Percentiles rank a stretch among this genome's conserved stretches.
These are phyloP conservation scores for Penicillium argentinense DNA, from an alignment of 495 filamentous ascomycete species.

Conservation along the genomic window DNA sequence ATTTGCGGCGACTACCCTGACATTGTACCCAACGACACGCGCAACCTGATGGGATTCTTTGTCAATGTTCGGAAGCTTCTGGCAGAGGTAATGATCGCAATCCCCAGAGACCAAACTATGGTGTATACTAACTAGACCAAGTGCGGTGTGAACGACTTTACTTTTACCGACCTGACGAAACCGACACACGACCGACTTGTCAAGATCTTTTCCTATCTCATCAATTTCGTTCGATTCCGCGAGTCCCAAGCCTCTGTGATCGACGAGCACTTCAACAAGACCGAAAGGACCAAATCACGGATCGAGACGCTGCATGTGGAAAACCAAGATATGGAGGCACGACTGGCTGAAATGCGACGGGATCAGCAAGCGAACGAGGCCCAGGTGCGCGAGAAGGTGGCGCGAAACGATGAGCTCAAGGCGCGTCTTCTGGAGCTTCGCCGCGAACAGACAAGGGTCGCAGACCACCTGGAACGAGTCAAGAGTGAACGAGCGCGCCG, in stretches of 20 bases:
- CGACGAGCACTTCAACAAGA: conserved; percentile 87
- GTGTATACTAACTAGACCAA: conserved; percentile 15
- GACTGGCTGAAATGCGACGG: conserved; percentile 76
- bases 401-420: conserved; percentile 82
- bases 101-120: background rate
- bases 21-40: conserved; percentile 80
- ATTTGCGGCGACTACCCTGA: conserved; percentile 78
- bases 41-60: conserved; percentile 93
- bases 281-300: conserved; percentile 76
- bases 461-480: conserved; percentile 71
- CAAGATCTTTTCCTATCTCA: conserved; percentile 92
- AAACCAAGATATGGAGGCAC: conserved; percentile 81
- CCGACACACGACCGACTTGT: conserved; percentile 84
- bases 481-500: conserved; percentile 70
- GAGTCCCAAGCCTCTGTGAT: conserved; percentile 84
- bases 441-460: conserved; percentile 73
- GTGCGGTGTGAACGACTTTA: conserved; percentile 92
- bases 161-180: conserved; percentile 83
- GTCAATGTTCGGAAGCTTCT: conserved; percentile 72
- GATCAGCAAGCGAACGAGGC: conserved; percentile 74
- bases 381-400: conserved; percentile 75
- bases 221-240: conserved; percentile 97
- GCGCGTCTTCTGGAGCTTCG: conserved; percentile 72
- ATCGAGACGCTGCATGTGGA: conserved; percentile 84
- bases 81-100: conserved; percentile 53